These are phyloP conservation scores for Candida cerambycidarum DNA, from an alignment of 805 yeast species.

Conservation along the genomic window DNA sequence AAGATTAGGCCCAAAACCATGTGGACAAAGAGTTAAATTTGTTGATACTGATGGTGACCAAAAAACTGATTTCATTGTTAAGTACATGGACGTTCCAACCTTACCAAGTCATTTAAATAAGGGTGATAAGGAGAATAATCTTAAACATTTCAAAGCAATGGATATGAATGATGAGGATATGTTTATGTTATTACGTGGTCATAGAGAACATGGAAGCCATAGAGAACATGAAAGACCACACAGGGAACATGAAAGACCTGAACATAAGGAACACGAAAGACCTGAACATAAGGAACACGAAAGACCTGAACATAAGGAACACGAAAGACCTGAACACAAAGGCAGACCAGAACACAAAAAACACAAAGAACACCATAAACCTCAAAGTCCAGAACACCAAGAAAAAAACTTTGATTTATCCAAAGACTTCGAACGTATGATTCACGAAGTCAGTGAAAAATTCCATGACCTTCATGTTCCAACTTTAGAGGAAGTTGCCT, in stretches of 20 bases:
- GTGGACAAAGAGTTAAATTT: neutral
- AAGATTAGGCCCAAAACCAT: neutral
- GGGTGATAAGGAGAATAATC: neutral
- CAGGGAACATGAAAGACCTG: neutral
- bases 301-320: neutral
- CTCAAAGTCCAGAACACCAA: neutral
- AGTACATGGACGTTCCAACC: neutral
- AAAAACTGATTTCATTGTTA: slow-evolving; percentile 6
- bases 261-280: neutral
- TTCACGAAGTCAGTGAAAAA: slow-evolving; percentile 1
- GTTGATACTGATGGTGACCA: slow-evolving; percentile 7
- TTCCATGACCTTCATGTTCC: slow-evolving; percentile 4
- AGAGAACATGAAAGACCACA: neutral
- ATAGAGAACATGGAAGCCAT: neutral
- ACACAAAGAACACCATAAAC: slow-evolving; percentile 1
- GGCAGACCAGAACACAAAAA: neutral
- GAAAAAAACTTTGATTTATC: neutral
- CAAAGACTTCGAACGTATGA: slow-evolving; percentile 1
- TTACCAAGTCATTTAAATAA: neutral
- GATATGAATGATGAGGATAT: neutral
- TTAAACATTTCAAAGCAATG: neutral
- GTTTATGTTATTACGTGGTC: neutral
- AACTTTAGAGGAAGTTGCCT: slow-evolving; percentile 6
- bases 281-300: neutral
- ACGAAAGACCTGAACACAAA: neutral